These are phyloP conservation scores for Lepidium didymum DNA, from an alignment of 345 rosid genomes.

Conservation along the genomic window DNA sequence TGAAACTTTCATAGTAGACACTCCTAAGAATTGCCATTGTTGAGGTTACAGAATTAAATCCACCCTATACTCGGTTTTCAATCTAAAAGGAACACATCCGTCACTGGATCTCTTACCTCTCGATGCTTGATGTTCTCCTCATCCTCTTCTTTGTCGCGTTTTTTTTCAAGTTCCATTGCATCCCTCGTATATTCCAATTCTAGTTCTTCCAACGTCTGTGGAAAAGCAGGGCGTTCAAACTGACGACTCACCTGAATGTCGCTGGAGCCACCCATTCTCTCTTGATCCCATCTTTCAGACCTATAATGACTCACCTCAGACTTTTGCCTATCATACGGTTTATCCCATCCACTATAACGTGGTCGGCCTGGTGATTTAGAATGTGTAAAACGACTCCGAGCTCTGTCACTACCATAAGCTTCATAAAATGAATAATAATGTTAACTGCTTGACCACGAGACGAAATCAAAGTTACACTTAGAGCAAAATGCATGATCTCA, in stretches of 20 bases:
- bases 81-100: constrained; percentile 16
- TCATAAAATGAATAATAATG: constrained; percentile 82
- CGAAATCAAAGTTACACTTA: constrained; percentile 44
- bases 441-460: constrained; percentile 67
- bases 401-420: constrained; percentile 98
- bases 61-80: constrained; percentile 7
- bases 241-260: constrained; percentile 57
- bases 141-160: constrained; percentile 85
- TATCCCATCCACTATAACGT: constrained; percentile 62
- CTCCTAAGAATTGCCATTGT: constrained; percentile 1
- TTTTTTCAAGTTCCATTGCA: constrained; percentile 63
- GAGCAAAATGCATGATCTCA: constrained; percentile 40
- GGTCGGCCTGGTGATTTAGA: constrained; percentile 80
- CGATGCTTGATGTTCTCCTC: constrained; percentile 93
- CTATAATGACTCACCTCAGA: constrained; percentile 55
- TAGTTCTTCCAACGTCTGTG: constrained; percentile 70
- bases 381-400: constrained; percentile 78
- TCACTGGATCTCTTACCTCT: constrained; percentile 61
- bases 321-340: constrained; percentile 65
- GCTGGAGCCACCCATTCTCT: constrained; percentile 46
- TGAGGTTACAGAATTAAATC: constrained; percentile 4
- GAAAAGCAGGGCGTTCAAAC: constrained; percentile 57
- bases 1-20: not conserved
- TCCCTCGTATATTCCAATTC: constrained; percentile 79
- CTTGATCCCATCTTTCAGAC: constrained; percentile 68